These are phyloP conservation scores for Lenwebbia sp. DNA, from an alignment of 345 rosid species.

Conservation along the genomic window DNA sequence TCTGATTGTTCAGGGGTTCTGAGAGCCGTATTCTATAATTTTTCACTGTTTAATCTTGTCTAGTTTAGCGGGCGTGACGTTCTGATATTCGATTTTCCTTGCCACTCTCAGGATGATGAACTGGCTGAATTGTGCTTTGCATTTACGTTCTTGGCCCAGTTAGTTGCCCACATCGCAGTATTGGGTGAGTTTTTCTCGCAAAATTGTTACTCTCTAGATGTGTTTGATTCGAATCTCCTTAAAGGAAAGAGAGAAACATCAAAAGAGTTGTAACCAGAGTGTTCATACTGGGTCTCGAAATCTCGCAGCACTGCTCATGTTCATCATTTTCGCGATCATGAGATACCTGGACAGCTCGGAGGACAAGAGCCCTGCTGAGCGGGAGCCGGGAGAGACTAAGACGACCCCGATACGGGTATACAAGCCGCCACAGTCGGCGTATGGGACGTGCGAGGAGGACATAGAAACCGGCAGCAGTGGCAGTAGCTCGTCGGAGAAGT, in stretches of 20 bases:
- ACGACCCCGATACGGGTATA: conserved; percentile 5
- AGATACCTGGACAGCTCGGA: conserved; percentile 17
- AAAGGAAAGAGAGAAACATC: neutral
- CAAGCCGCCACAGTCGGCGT: conserved; percentile 5
- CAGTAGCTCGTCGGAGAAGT: conserved; percentile 27
- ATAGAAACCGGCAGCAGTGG: conserved; percentile 12
- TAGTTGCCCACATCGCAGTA: conserved; percentile 20
- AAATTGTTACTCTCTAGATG: neutral
- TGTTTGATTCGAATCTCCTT: neutral
- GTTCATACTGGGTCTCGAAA: neutral
- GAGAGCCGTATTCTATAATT: neutral
- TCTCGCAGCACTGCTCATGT: conserved; percentile 13
- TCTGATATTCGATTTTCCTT: neutral
- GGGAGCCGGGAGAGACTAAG: conserved; percentile 1
- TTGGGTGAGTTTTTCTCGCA: conserved; percentile 11
- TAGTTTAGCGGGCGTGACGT: neutral
- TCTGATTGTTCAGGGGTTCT: neutral
- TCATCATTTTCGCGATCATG: conserved; percentile 13
- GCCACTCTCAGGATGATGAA: conserved; percentile 16
- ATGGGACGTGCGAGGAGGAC: conserved; percentile 22
- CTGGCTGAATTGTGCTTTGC: conserved; percentile 18
- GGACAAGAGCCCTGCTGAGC: neutral
- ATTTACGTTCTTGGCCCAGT: conserved; percentile 24
- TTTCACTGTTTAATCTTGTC: neutral
- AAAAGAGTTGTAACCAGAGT: neutral